These are phyloP conservation scores for Hypoxylon sp. DNA, from an alignment of 2,329 filamentous ascomycete genomes.

Conservation along the genomic window DNA sequence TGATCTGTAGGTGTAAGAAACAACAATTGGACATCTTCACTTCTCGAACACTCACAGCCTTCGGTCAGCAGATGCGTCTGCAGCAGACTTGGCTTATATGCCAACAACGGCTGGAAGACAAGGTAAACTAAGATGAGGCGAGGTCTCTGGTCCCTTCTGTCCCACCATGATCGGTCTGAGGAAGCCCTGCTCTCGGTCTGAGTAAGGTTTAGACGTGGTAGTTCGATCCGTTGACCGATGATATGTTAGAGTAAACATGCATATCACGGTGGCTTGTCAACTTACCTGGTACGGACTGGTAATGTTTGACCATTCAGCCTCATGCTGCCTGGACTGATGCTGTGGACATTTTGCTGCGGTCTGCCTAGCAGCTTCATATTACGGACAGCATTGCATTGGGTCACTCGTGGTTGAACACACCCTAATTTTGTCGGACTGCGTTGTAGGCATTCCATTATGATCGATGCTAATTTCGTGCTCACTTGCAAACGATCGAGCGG, in stretches of 20 bases:
- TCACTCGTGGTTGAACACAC: conserved; percentile 10
- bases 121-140: conserved; percentile 2
- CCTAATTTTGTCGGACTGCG: background rate
- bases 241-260: background rate
- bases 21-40: background rate
- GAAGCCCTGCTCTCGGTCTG: background rate
- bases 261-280: conserved; percentile 7
- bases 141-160: conserved; percentile 13
- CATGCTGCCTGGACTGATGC: conserved; percentile 3
- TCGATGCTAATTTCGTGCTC: background rate
- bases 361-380: background rate
- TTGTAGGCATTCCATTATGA: background rate
- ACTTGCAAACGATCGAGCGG: background rate
- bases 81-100: too few species aligned
- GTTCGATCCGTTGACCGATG: conserved; percentile 11
- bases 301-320: conserved; percentile 10
- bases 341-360: too few species aligned
- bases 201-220: background rate
- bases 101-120: background rate
- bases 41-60: conserved; percentile 11
- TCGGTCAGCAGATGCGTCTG: background rate
- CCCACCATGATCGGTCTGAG: too few species aligned
- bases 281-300: background rate
- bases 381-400: background rate
- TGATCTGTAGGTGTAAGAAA: too few species aligned